Percentiles rank a stretch among this genome's conserved stretches.
phyloP scores from a whole-genome alignment of 108 stramenopile genomes.

The Thalassiosira profunda region DNA sequence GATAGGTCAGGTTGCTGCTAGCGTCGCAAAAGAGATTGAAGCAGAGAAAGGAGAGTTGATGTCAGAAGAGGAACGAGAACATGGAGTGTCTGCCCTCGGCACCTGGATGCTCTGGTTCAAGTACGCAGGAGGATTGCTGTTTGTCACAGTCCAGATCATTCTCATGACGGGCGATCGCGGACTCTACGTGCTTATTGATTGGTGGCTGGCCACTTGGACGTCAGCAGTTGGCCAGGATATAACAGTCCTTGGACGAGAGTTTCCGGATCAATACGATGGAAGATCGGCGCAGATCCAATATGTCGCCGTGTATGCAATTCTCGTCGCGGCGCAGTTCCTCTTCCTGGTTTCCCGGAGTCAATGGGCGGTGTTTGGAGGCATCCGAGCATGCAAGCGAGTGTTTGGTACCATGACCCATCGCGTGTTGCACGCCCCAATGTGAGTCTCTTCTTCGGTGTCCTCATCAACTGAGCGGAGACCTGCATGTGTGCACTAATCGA shows the following conservation, averaged over 20 bases:
- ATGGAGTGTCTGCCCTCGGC: slow-evolving; percentile 61
- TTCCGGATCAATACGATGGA: slow-evolving; percentile 63
- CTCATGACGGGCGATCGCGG: slow-evolving; percentile 70
- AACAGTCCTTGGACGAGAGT: slow-evolving; percentile 47
- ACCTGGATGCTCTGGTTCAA: slow-evolving; percentile 81
- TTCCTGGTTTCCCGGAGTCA: slow-evolving; percentile 42
- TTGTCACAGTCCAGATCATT: slow-evolving; percentile 44
- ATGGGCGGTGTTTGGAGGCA: slow-evolving; percentile 50
- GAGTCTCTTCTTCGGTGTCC: no score
- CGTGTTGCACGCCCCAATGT: slow-evolving; percentile 63
- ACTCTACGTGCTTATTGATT: slow-evolving; percentile 71
- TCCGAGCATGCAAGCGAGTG: slow-evolving; percentile 37
- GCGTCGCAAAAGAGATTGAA: slow-evolving; percentile 6
- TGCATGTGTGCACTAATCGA: no score
- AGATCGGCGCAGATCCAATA: slow-evolving; percentile 58
- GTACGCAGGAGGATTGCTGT: slow-evolving; percentile 70
- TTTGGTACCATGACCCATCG: slow-evolving; percentile 48
- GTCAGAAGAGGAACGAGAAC: slow-evolving; percentile 65
- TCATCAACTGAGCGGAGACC: no score
- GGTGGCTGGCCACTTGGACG: slow-evolving; percentile 85
- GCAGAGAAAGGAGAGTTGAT: slow-evolving; percentile 48
- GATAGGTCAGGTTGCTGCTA: no score
- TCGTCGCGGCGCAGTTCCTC: slow-evolving; percentile 38
- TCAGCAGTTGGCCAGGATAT: slow-evolving; percentile 41
- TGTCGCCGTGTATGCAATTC: slow-evolving; percentile 41